Evolutionary conservation across 805 yeast species (phyloP).

Genomic region (Saccharomycopsis sp.): DNA sequence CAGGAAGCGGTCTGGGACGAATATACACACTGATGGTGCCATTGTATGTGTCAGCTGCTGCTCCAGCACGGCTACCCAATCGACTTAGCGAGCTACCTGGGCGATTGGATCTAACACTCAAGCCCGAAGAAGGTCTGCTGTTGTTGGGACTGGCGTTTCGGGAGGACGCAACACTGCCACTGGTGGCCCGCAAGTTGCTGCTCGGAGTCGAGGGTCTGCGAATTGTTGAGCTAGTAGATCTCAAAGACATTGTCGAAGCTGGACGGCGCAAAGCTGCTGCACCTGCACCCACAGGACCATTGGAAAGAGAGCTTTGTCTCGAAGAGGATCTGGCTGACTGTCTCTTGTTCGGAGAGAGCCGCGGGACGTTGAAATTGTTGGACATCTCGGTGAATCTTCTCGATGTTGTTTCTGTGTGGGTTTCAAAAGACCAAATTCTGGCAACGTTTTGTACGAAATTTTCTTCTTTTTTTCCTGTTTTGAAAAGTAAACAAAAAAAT

Average conservation of each 20-base stretch:
- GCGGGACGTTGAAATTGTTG: constrained; percentile 5
- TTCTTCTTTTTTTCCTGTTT: too few species aligned
- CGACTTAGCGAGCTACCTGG: constrained; percentile 20
- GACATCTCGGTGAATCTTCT: too few species aligned
- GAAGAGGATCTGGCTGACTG: constrained; percentile 2
- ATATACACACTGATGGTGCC: constrained; percentile 73
- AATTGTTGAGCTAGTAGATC: constrained; percentile 9
- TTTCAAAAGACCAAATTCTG: too few species aligned
- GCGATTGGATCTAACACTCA: constrained; percentile 9
- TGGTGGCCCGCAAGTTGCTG: background rate
- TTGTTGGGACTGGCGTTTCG: constrained; percentile 21
- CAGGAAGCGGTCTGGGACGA: constrained; percentile 55
- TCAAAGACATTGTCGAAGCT: constrained; percentile 16
- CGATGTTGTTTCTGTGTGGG: too few species aligned
- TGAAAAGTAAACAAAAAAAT: too few species aligned
- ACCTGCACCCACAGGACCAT: background rate
- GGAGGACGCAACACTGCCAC: constrained; percentile 8
- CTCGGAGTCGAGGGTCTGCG: constrained; percentile 18
- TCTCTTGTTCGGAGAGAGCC: constrained; percentile 12
- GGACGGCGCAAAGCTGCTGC: constrained; percentile 16
- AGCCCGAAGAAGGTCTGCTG: constrained; percentile 22
- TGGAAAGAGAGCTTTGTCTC: background rate
- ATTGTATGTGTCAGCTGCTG: constrained; percentile 34
- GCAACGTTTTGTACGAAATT: too few species aligned
- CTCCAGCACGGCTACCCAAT: constrained; percentile 1